phyloP scores from a whole-genome alignment of 2,329 filamentous ascomycete species.

The Colletotrichum trifolii region DNA sequence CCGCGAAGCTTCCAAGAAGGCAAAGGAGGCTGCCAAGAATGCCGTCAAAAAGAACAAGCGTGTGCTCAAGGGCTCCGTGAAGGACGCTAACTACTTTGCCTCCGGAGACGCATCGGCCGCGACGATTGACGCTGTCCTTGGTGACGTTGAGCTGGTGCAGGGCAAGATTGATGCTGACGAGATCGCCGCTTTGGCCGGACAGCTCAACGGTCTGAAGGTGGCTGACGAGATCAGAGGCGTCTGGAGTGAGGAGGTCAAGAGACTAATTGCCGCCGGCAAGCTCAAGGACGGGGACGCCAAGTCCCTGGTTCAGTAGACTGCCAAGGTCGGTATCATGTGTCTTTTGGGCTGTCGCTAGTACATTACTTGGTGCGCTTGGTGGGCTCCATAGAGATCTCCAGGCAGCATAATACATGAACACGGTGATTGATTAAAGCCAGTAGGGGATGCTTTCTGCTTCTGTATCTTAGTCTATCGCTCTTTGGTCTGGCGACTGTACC shows the following conservation, averaged over 20 bases:
- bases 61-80: slow-evolving; percentile 91
- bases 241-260: slow-evolving; percentile 82
- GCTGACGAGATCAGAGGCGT: slow-evolving; percentile 86
- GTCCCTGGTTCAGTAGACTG: slow-evolving; percentile 57
- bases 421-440: too few relatives aligned
- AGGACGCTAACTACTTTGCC: slow-evolving; percentile 97
- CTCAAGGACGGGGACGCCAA: slow-evolving; percentile 86
- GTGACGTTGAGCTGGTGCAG: slow-evolving; percentile 88
- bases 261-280: slow-evolving; percentile 84
- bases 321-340: too few relatives aligned
- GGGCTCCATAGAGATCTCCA: too few relatives aligned
- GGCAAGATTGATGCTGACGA: slow-evolving; percentile 91
- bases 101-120: slow-evolving; percentile 76
- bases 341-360: too few relatives aligned
- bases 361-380: too few relatives aligned
- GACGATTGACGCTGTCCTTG: slow-evolving; percentile 84
- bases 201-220: slow-evolving; percentile 83
- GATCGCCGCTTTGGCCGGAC: slow-evolving; percentile 83
- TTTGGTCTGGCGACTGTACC: too few relatives aligned
- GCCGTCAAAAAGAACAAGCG: slow-evolving; percentile 99
- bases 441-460: too few relatives aligned
- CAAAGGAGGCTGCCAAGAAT: slow-evolving; percentile 98
- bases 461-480: too few relatives aligned
- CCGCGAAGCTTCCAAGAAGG: slow-evolving; percentile 89
- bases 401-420: too few relatives aligned